A percentile compares a stretch with the other conserved stretches of the same genome.
phyloP scores from a whole-genome alignment of 225 moss, liverwort and hornwort genomes.

The Pleurozium schreberi region DNA sequence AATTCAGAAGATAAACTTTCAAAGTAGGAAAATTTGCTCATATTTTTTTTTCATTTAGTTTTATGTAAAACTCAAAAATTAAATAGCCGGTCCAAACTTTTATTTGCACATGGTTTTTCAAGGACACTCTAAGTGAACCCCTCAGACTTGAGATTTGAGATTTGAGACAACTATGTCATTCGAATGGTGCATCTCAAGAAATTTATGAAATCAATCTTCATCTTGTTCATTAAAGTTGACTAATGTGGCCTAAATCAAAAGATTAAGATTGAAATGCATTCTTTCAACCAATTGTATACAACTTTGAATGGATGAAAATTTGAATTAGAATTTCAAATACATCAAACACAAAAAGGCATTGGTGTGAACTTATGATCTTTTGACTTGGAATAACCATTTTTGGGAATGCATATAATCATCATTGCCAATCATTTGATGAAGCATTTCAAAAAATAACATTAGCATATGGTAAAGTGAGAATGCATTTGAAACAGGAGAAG shows the following conservation, averaged over 20 bases:
- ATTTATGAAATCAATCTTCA: background rate
- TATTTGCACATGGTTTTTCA: too few species aligned
- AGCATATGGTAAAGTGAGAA: background rate
- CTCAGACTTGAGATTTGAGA: too few species aligned
- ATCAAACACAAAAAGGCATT: background rate
- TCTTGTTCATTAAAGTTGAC: background rate
- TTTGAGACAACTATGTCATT: background rate
- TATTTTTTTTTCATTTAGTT: too few species aligned
- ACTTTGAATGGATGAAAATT: background rate
- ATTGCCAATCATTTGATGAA: background rate
- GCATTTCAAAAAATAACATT: background rate
- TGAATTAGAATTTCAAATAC: background rate
- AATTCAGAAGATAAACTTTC: too few species aligned
- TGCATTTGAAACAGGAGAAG: background rate
- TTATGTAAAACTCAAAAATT: too few species aligned
- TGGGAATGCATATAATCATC: accelerated
- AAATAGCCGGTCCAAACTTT: too few species aligned
- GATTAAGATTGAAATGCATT: background rate
- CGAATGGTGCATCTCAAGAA: background rate
- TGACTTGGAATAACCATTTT: background rate
- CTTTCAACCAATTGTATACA: background rate
- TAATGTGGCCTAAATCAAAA: background rate
- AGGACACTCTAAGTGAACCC: too few species aligned
- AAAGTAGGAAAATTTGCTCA: too few species aligned
- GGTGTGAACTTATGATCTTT: background rate